phyloP scores from a whole-genome alignment of 352 stramenopile genomes.

The Globisporangium nagaii region DNA sequence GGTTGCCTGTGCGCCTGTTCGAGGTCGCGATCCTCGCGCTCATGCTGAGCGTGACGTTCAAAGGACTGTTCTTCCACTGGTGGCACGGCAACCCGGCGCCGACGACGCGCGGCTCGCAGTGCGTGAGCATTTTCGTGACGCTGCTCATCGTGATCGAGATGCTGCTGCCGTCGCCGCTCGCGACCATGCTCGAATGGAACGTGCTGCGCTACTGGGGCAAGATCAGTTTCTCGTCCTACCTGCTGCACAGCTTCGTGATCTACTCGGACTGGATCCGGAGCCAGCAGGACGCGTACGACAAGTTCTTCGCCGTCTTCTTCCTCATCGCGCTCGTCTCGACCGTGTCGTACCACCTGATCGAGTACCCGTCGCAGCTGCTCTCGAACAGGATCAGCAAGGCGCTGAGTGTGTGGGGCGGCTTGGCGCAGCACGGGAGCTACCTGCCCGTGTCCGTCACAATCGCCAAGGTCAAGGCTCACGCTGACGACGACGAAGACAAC shows the following conservation, averaged over 20 bases:
- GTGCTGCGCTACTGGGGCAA: slow-evolving; percentile 27
- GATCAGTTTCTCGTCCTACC: slow-evolving; percentile 36
- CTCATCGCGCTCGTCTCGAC: slow-evolving; percentile 25
- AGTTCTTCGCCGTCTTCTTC: slow-evolving; percentile 24
- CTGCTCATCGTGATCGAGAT: slow-evolving; percentile 32
- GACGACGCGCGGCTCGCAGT: slow-evolving; percentile 8
- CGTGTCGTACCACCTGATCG: slow-evolving; percentile 29
- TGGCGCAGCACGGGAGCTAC: background rate
- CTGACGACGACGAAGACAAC: background rate
- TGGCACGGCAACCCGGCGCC: slow-evolving; percentile 17
- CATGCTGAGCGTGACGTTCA: slow-evolving; percentile 18
- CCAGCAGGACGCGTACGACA: slow-evolving; percentile 28
- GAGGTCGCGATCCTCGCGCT: slow-evolving; percentile 13
- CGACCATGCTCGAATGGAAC: slow-evolving; percentile 25
- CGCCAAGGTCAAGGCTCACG: background rate
- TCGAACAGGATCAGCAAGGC: slow-evolving; percentile 22
- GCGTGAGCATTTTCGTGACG: slow-evolving; percentile 17
- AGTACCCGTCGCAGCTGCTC: slow-evolving; percentile 41
- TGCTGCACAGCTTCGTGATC: slow-evolving; percentile 43
- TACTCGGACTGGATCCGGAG: slow-evolving; percentile 14
- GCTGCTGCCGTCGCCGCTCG: slow-evolving; percentile 20
- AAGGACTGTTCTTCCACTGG: slow-evolving; percentile 24
- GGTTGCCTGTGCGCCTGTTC: slow-evolving; percentile 5
- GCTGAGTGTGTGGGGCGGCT: background rate
- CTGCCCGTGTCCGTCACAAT: background rate